Evolutionary conservation across 257 asterid species (phyloP), one percentile per base, ranked within the genome.

Genomic region (Solanum chaucha): DNA sequence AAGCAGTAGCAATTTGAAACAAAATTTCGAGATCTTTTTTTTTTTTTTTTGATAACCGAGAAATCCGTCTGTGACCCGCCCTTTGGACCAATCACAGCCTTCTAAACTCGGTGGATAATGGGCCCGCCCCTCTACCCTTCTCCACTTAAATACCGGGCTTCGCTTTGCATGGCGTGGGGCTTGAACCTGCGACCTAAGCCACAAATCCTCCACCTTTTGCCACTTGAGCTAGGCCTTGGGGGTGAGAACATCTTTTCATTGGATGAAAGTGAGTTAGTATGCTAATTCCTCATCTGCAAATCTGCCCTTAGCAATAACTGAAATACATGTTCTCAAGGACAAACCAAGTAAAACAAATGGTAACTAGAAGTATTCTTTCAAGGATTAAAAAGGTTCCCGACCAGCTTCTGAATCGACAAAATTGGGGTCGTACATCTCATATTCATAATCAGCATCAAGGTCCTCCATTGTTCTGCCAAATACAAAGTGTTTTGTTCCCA

Each of bases 401-500:
- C 32, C 4, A 35, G 74, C 68, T 26, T 77, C 80, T 8, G 10
- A 86, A 3, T 91, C 93, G 36, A 93, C 98, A 86, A 94, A 95
- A 87, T 44, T 91, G 67, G 81, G 90, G 19, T 87, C 93, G 75
- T 36, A 35, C 22, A 87, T 67, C 89, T 86, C 88, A 8, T 74
- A 89, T 81, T 88, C 90, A 34, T 88, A 91, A 87, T 93, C 95
- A 46, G 82, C 77, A 1, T 88, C 94, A 51, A 28, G 87, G 48
- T 89, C 86, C 89, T 97, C 97, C 99, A 97, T 97, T 9, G 99
- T 90, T 81, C 11, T 48, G 14, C 97, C 98, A 67, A 72, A 93
- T 9, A 36, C 84, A 61, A 96, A 96, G 0, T 89, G 93, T 89
- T 97, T 97, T 48, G 97, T 94, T 64, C 99, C 99, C 99, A 97